Evolutionary conservation across 2,329 filamentous ascomycete genomes (phyloP).

Genomic region (Phialocephala sp.): DNA sequence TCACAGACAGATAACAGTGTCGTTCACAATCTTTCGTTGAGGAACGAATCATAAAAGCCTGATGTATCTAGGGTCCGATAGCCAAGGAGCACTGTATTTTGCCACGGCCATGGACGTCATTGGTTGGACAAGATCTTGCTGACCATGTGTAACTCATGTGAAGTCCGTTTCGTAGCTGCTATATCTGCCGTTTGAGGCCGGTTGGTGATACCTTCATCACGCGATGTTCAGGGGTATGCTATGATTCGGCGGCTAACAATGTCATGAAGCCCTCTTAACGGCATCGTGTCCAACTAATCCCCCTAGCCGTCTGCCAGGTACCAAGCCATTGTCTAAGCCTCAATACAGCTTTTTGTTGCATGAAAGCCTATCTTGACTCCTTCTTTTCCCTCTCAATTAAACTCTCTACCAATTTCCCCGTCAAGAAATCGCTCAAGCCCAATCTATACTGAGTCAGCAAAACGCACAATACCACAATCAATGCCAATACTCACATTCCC

Average conservation of each 20-base stretch:
- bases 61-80: not conserved
- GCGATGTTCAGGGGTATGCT: not conserved
- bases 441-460: conserved; percentile 48
- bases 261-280: not conserved
- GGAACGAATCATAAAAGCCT: not conserved
- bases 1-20: not conserved
- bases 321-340: not conserved
- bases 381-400: conserved; percentile 57
- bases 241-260: not conserved
- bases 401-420: conserved; percentile 58
- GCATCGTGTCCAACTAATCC: not conserved
- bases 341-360: not conserved
- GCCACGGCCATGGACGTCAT: conserved; percentile 1
- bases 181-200: not conserved
- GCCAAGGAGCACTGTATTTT: not conserved
- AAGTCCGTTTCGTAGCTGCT: not conserved
- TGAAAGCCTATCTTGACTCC: conserved; percentile 16
- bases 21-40: not conserved
- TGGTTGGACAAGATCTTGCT: conserved; percentile 5
- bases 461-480: not conserved
- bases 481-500: conserved; percentile 62
- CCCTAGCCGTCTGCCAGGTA: not conserved
- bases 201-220: not conserved
- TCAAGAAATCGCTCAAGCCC: conserved; percentile 60
- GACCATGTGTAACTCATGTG: conserved; percentile 6